phyloP scores from a whole-genome alignment of 768 basidiomycete species.

The Leucocoprinus birnbaumii region DNA sequence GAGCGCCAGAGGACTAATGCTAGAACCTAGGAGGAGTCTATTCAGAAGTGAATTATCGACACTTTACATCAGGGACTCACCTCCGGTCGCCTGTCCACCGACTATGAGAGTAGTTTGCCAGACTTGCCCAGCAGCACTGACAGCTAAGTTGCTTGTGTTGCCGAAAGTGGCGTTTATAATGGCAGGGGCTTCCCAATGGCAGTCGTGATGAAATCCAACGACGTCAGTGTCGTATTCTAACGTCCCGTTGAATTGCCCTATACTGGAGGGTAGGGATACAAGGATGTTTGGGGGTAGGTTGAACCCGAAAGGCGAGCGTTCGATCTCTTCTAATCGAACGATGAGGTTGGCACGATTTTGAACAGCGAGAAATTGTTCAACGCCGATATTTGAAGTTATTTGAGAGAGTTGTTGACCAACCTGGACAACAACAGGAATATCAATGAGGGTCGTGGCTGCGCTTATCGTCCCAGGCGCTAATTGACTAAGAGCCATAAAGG shows the following conservation, averaged over 20 bases:
- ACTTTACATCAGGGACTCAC: neutral
- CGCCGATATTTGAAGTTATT: neutral
- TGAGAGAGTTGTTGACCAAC: neutral
- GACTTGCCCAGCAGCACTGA: neutral
- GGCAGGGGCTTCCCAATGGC: conserved; percentile 7
- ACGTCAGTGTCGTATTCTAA: conserved; percentile 8
- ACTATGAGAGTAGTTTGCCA: neutral
- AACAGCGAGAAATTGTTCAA: neutral
- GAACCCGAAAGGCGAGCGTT: conserved; percentile 6
- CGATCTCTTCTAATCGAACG: conserved; percentile 6
- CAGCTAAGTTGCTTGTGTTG: neutral
- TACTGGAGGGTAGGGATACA: neutral
- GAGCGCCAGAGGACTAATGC: conserved; percentile 2
- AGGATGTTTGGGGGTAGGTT: neutral
- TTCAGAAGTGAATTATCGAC: neutral
- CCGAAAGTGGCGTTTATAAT: neutral
- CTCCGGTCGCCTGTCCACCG: neutral
- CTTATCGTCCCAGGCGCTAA: conserved; percentile 9
- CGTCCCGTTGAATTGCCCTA: neutral
- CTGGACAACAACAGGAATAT: neutral
- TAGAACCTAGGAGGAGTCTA: neutral
- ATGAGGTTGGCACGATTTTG: conserved; percentile 7
- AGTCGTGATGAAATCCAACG: conserved; percentile 8
- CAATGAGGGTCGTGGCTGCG: conserved; percentile 6
- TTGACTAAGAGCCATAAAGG: conserved; percentile 3